Conservation (phyloP, 139 green algal species). For the Microglena sp. region DNA sequence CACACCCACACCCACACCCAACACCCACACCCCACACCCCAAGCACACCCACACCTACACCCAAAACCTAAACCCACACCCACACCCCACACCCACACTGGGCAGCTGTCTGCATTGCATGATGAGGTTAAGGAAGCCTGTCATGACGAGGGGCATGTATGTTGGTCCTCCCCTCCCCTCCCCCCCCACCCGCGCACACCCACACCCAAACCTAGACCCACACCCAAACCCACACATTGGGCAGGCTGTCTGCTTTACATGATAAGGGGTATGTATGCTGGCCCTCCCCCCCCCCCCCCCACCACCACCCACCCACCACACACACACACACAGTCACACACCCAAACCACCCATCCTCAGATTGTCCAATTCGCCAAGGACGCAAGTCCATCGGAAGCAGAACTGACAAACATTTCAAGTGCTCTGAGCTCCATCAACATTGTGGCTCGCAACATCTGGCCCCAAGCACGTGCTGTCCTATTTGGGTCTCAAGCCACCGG, state of each 20-base stretch:
- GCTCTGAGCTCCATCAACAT: slow-evolving; percentile 28
- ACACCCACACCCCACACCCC: too few species aligned
- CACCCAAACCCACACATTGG: background rate
- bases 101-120: slow-evolving; percentile 17
- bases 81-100: slow-evolving; percentile 1
- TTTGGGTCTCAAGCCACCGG: slow-evolving; percentile 61
- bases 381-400: slow-evolving; percentile 20
- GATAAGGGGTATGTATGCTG: slow-evolving; percentile 1
- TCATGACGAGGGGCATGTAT: background rate
- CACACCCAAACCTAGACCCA: too few species aligned
- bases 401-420: slow-evolving; percentile 23
- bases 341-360: too few species aligned
- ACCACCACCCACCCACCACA: too few species aligned
- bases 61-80: slow-evolving; percentile 5
- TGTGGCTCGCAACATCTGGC: slow-evolving; percentile 38
- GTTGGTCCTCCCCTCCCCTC: too few species aligned
- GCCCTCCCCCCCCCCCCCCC: too few species aligned
- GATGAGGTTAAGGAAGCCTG: slow-evolving; percentile 12
- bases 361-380: slow-evolving; percentile 36
- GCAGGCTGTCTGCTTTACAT: slow-evolving; percentile 16
- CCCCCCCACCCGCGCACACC: too few species aligned
- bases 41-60: too few species aligned
- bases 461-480: slow-evolving; percentile 32
- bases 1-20: too few species aligned
- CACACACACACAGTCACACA: too few species aligned